Evolutionary conservation across 495 filamentous ascomycete genomes (phyloP).

Genomic region (Acidiella bohemica): DNA sequence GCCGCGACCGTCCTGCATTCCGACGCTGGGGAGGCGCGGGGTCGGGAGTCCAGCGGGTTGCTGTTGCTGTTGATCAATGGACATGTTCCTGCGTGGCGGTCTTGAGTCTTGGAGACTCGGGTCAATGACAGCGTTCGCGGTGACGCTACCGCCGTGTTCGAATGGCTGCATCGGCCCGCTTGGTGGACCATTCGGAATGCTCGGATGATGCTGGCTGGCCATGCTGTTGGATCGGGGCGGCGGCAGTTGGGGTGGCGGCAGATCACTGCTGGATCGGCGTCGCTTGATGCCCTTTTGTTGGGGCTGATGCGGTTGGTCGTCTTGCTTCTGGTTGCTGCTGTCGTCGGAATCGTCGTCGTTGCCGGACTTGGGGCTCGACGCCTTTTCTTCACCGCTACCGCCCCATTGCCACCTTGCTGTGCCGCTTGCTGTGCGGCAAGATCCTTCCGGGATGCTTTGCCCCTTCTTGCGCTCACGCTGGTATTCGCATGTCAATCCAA

Average conservation of each 20-base stretch:
- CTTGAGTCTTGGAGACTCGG: neutral
- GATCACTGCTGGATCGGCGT: conserved; percentile 12
- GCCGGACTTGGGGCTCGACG: conserved; percentile 10
- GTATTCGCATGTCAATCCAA: conserved; percentile 82
- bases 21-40: conserved; percentile 9
- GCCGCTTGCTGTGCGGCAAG: conserved; percentile 63
- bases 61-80: conserved; percentile 5
- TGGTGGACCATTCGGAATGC: conserved; percentile 1
- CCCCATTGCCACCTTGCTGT: too few species aligned
- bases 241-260: conserved; percentile 12
- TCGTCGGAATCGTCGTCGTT: conserved; percentile 15
- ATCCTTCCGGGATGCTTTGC: conserved; percentile 87
- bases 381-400: conserved; percentile 38
- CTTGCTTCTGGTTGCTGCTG: conserved; percentile 2
- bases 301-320: too few species aligned
- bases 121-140: neutral
- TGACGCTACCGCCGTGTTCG: conserved; percentile 1
- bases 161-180: neutral
- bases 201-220: conserved; percentile 18
- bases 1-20: too few species aligned
- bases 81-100: conserved; percentile 3
- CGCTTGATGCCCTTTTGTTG: conserved; percentile 17
- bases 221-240: conserved; percentile 24
- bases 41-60: conserved; percentile 7
- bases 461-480: conserved; percentile 87